Base-by-base conservation (phyloP, 73 alveolate genomes). In the Symbiodinium natans region DNA sequence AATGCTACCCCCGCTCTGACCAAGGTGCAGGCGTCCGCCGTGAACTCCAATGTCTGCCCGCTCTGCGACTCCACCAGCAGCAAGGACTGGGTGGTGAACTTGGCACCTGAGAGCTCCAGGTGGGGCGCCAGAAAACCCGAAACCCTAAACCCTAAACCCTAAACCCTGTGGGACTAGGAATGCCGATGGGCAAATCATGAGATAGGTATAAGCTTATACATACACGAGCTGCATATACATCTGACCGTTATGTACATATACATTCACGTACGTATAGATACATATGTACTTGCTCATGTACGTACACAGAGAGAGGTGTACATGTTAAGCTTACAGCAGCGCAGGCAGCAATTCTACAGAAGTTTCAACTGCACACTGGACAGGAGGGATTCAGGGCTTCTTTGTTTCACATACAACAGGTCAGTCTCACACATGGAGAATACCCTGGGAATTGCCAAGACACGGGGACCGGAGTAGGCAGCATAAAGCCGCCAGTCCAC, bases 1-100 rank as follows among this genome's bases (percentile, higher is more conserved):
- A n/a, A n/a, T n/a, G n/a, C n/a, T n/a, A n/a, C n/a, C n/a, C n/a
- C n/a, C n/a, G n/a, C n/a, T n/a, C n/a, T n/a, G n/a, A n/a, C n/a
- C n/a, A n/a, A n/a, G n/a, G n/a, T n/a, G n/a, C 92, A 83, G 73
- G 41, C 71, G 41, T 41, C 74, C 9, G 92, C 92, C 40, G 92
- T 25, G 31, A 83, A 38, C 73, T 83, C 92, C 92, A 83, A 25
- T 8, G 92, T 83, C 74, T 41, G 92, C 13, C 92, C 92, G 1
- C 74, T 41, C 74, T 83, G 68, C 92, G 41, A 40, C 41, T 83
- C 92, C 92, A 83, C 41, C 41, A 83, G 92, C 92, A 83, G 41
- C 71, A 83, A 59, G 36, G 74, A 40, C 73, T 83, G 92, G 25
- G 92, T 83, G 33, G 92, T 83, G 92, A 83, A 83, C 41, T 59